Conservation (phyloP, 805 yeast genomes). For the Scheffersomyces lignosus region DNA sequence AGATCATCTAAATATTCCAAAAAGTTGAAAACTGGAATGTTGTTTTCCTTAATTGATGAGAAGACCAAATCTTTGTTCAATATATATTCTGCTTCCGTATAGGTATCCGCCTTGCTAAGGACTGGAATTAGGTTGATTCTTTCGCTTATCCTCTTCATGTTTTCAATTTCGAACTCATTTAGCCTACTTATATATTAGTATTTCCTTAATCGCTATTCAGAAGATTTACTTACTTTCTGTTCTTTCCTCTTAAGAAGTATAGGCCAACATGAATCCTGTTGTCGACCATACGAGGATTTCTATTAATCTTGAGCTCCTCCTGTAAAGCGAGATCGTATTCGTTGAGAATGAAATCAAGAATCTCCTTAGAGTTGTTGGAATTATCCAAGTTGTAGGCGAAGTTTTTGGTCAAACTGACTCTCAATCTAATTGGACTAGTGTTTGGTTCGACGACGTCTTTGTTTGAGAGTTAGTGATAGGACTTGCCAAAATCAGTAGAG, state of each 20-base stretch:
- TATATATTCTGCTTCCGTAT: slow-evolving; percentile 55
- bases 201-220: no score
- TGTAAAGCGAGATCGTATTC: slow-evolving; percentile 7
- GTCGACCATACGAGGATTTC: slow-evolving; percentile 16
- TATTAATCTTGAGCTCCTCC: slow-evolving; percentile 12
- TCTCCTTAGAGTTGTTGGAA: slow-evolving; percentile 9
- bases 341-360: slow-evolving; percentile 6
- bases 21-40: slow-evolving; percentile 42
- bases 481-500: no score
- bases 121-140: slow-evolving; percentile 83
- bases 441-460: slow-evolving; percentile 7
- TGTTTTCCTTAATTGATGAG: slow-evolving; percentile 50
- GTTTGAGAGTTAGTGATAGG: no score
- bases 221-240: slow-evolving; percentile 12
- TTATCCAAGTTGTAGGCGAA: slow-evolving; percentile 26
- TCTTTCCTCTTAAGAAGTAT: slow-evolving; percentile 18
- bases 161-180: slow-evolving; percentile 65
- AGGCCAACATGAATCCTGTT: slow-evolving; percentile 24
- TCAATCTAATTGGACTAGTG: slow-evolving; percentile 14
- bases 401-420: slow-evolving; percentile 21
- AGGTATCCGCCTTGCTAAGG: slow-evolving; percentile 76
- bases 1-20: slow-evolving; percentile 14
- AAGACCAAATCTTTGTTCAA: slow-evolving; percentile 55
- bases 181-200: slow-evolving; percentile 25
- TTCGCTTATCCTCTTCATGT: slow-evolving; percentile 67